Percentiles rank a stretch among this genome's conserved stretches.
These are phyloP conservation scores for Prunella vulgaris DNA, from an alignment of 257 asterid genomes.

Conservation along the genomic window DNA sequence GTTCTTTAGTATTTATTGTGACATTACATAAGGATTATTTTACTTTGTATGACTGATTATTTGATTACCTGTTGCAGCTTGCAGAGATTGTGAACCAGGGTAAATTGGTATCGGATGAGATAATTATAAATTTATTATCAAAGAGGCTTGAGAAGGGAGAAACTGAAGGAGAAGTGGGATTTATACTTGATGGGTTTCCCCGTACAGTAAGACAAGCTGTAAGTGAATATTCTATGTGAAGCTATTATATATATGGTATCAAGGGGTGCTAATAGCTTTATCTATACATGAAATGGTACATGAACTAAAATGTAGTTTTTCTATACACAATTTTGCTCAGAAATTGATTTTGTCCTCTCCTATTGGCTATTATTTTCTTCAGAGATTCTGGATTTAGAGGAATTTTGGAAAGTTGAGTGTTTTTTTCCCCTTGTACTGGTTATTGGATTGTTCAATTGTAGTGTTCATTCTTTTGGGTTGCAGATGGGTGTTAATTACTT, in stretches of 20 bases:
- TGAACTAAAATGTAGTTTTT: too few relatives aligned
- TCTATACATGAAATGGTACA: background rate
- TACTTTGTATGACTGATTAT: background rate
- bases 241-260: background rate
- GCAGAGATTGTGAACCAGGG: conserved; percentile 92
- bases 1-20: background rate
- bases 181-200: conserved; percentile 92
- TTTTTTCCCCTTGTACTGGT: background rate
- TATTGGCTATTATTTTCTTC: background rate
- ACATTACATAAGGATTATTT: too few relatives aligned
- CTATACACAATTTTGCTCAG: background rate
- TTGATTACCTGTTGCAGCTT: conserved; percentile 45
- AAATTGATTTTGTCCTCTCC: background rate
- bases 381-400: background rate
- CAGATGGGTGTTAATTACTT: background rate
- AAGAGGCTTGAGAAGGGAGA: conserved; percentile 93
- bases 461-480: background rate
- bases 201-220: conserved; percentile 96
- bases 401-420: background rate
- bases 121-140: conserved; percentile 68
- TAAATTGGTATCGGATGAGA: conserved; percentile 91
- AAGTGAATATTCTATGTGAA: conserved; percentile 31
- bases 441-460: too few relatives aligned
- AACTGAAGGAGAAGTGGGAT: conserved; percentile 78
- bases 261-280: background rate